Base-by-base conservation (phyloP, 495 filamentous ascomycete genomes). In the Wilcoxina mikolae region DNA sequence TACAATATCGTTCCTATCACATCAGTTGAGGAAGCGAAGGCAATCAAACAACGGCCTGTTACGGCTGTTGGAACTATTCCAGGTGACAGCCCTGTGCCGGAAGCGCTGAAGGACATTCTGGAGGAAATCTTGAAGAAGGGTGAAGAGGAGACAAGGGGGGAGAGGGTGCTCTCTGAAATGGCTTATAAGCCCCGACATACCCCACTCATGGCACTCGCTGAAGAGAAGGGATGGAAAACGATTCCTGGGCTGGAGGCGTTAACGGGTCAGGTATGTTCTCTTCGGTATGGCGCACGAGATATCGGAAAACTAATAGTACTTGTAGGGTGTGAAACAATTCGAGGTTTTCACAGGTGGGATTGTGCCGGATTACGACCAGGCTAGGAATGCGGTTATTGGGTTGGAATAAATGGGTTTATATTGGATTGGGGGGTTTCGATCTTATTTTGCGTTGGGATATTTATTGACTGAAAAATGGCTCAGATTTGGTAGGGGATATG, bases 51-150 rank as follows among this genome's bases (percentile, higher is more conserved):
- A 2, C 64, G 57, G 12, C 87, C 90, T 5, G 70, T 64, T 22
- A 81, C 94, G 1, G 84, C 88, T 11, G 81, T 96, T 48, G 86
- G 85, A 61, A 95, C 87, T 9, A 85, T 99, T 17, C 93, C 91
- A 0, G 93, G 85, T 0, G 87, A 94, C 64, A 78, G 77, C 55
- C 84, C 90, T 1, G 84, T 96, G 58, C 88, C 95, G 52, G 57
- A 72, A 3, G 68, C 67, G 28, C 79, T 94, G 74, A 72, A 77
- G 22, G 82, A 82, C 61, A 74, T 83, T 9, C 69, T 96, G 15
- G 70, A 70, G 2, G 73, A 74, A 43, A 59, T 85, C 9, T 76
- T 99, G 56, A 74, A 75, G 56, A 71, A 75, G 55, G 69, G 66
- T 48, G 64, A 70, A 17, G 72, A 72, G 58, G 60, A 64, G 11